Evolutionary conservation across 257 asterid species (phyloP), one percentile per base, ranked within the genome.

Genomic region (Solanum chiquidenum): DNA sequence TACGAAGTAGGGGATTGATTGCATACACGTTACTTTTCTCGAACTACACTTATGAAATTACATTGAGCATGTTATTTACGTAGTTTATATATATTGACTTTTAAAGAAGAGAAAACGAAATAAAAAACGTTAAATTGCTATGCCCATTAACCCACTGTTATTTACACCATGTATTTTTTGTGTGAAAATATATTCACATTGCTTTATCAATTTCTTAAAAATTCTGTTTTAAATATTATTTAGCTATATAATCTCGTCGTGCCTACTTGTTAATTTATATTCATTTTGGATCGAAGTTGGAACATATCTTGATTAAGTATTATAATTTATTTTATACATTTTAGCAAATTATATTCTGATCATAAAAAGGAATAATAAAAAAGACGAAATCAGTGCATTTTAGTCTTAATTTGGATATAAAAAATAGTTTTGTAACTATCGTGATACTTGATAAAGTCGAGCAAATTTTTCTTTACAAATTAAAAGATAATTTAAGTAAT

Each of bases 1-100:
- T 1, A 66, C 0, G 16, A 66, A 0, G 1, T 66, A 66, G 9
- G 9, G 13, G 13, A 0, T 25, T 5, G 5, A 12, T 1, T 25
- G 9, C 31, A 9, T 62, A n/a, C 31, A 60, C 5, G 9, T 20
- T 1, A 58, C 0, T 21, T 6, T 21, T 23, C 0, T 60, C 2
- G 9, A 60, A 60, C 13, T 60, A 1, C 4, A 60, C 13, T 60
- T 60, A 2, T 58, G 23, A 58, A 58, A 58, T 58, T 58, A 58
- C 5, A 7, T 7, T 55, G 1, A 60, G 0, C 18, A 80, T 46
- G 13, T 55, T 42, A 9, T 46, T 52, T 12, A 49, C 7, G 46
- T 46, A 14, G 2, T 52, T 52, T 46, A 18, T 9, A 1, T 55
- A 60, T 60, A 23, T 60, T 21, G 10, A 64, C 0, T 20, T 64